A percentile compares a stretch with the other conserved stretches of the same genome.
Evolutionary conservation across 495 filamentous ascomycete species (phyloP).

Genomic region (Podospora tetraspora): DNA sequence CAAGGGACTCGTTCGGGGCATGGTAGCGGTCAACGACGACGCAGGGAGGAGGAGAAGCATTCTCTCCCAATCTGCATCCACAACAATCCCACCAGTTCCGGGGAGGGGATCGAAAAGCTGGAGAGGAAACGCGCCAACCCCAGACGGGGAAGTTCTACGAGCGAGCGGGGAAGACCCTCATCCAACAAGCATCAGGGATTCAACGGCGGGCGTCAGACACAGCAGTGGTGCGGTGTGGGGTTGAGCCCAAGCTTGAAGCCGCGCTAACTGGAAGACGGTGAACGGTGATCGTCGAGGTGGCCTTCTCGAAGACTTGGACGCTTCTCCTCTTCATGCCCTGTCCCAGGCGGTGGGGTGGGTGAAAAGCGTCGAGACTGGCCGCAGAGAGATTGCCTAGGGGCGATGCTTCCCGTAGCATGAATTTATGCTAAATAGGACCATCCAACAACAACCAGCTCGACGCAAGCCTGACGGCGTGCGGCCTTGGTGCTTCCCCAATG

Average conservation of each 20-base stretch:
- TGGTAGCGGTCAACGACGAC: neutral
- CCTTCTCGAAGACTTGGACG: conserved; percentile 18
- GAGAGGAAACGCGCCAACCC: conserved; percentile 5
- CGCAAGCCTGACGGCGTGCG: conserved; percentile 17
- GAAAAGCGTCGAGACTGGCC: conserved; percentile 14
- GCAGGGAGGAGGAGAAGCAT: neutral
- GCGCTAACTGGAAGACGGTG: conserved; percentile 5
- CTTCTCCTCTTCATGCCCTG: conserved; percentile 10
- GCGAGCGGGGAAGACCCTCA: conserved; percentile 8
- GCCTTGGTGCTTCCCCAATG: conserved; percentile 13
- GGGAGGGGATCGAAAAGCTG: conserved; percentile 2
- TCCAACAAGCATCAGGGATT: conserved; percentile 2
- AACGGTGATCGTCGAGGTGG: neutral
- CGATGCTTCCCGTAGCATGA: conserved; percentile 22
- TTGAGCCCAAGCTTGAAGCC: neutral
- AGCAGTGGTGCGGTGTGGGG: conserved; percentile 11
- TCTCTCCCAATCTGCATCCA: conserved; percentile 2
- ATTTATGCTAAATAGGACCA: conserved; percentile 34
- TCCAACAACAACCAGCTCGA: conserved; percentile 8
- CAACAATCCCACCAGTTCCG: neutral
- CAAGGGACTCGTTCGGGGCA: neutral
- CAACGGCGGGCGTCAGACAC: neutral
- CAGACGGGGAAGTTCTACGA: conserved; percentile 7
- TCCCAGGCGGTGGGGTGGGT: conserved; percentile 11
- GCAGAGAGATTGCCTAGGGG: conserved; percentile 28